Evolutionary conservation across 2,329 filamentous ascomycete species (phyloP).

Genomic region (Monosporascus sp.): DNA sequence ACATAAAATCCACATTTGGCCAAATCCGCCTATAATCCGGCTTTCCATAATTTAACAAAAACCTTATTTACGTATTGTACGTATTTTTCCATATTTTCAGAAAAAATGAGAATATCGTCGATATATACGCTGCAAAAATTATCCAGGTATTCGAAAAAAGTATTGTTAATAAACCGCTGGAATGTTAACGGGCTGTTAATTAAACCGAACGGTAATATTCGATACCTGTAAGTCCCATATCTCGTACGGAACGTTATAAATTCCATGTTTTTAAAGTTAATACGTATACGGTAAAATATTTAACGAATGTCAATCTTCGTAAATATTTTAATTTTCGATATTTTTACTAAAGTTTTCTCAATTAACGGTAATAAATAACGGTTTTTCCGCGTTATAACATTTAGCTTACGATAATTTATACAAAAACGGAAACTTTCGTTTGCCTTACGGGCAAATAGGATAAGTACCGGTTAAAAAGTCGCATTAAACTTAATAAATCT

Average conservation of each 20-base stretch:
- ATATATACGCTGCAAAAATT: background rate
- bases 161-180: conserved; percentile 1
- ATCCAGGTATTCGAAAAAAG: conserved; percentile 1
- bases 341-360: background rate
- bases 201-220: background rate
- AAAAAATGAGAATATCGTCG: conserved; percentile 4
- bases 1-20: conserved; percentile 1
- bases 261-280: background rate
- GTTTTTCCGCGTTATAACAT: background rate
- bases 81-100: background rate
- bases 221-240: background rate
- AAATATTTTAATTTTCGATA: background rate
- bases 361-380: background rate
- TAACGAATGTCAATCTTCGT: background rate
- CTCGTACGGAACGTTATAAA: background rate
- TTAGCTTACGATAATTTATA: background rate
- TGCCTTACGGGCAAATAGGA: background rate
- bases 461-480: too few species aligned
- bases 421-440: background rate
- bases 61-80: background rate
- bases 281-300: too few species aligned
- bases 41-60: background rate
- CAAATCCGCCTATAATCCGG: background rate
- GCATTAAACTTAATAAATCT: too few species aligned
- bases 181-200: background rate